These are phyloP conservation scores for Yamadazyma dushanensis DNA, from an alignment of 1,139 yeast species.

Conservation along the genomic window DNA sequence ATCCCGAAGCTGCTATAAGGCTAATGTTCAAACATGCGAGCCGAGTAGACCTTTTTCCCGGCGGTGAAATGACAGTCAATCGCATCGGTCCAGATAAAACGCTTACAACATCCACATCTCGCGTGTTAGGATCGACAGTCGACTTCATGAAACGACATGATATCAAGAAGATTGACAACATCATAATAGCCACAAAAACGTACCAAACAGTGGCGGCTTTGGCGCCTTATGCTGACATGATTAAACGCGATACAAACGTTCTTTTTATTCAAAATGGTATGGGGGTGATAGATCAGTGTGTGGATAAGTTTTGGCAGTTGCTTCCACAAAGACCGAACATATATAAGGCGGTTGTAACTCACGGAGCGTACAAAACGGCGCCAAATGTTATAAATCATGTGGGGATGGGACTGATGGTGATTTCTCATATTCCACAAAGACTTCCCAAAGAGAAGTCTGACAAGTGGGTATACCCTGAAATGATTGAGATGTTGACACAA, in stretches of 20 bases:
- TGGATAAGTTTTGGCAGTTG: slow-evolving; percentile 55
- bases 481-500: slow-evolving; percentile 32
- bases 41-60: neutral
- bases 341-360: slow-evolving; percentile 75
- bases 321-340: slow-evolving; percentile 50
- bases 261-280: slow-evolving; percentile 77
- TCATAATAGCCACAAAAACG: slow-evolving; percentile 66
- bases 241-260: slow-evolving; percentile 49
- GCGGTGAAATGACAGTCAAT: slow-evolving; percentile 14
- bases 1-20: slow-evolving; percentile 5
- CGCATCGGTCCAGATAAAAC: slow-evolving; percentile 18
- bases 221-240: slow-evolving; percentile 38
- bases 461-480: slow-evolving; percentile 21
- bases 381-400: slow-evolving; percentile 61
- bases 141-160: neutral
- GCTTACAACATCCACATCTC: slow-evolving; percentile 6
- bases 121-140: slow-evolving; percentile 7
- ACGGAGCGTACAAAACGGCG: slow-evolving; percentile 62
- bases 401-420: slow-evolving; percentile 59
- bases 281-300: slow-evolving; percentile 62
- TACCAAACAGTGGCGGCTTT: slow-evolving; percentile 54
- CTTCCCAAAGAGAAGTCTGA: neutral
- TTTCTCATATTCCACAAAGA: slow-evolving; percentile 22
- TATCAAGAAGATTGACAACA: slow-evolving; percentile 41
- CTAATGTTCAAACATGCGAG: slow-evolving; percentile 8